Evolutionary conservation across 2,329 filamentous ascomycete genomes (phyloP), one percentile per base, ranked within the genome.

Genomic region (Exophiala oligosperma): DNA sequence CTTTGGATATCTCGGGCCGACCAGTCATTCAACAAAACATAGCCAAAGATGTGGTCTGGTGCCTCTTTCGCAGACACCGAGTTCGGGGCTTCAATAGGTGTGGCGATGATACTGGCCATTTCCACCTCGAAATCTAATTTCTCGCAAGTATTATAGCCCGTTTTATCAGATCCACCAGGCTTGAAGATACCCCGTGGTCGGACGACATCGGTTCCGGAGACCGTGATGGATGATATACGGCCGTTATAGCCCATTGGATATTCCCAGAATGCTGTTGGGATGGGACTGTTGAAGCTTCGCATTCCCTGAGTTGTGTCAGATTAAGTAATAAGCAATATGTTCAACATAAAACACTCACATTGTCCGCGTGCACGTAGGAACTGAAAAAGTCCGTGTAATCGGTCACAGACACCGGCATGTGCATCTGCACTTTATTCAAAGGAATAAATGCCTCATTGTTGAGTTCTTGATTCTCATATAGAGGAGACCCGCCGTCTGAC

Each of bases 1-100:
- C 37, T 26, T 17, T 55, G 52, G 4, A 55, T 49, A 29, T 55
- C 52, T 38, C 52, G 17, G 14, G 52, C 52, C 1, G 43, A 49
- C 90, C 90, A 94, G 73, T 94, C 90, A 67, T 94, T 94, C 80
- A 94, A 82, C 54, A 94, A 74, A 0, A 93, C 90, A 21, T 90
- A 79, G 9, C 90, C 90, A 68, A 93, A 93, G 28, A 94, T 79
- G 66, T 85, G 80, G 23, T 89, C 81, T 52, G 87, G 84, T 0
- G 90, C 90, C 43, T 86, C 74, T 2, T 76, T 74, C 21, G 92
- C 81, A 0, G 77, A 72, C 23, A 93, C 79, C 0, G 84, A 80
- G 52, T 81, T 74, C 4, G 89, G 89, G 66, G 90, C 76, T 1
- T 79, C 72, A 66, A 88, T 91, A 0, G 80, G 76, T 47, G 75